A percentile compares a stretch with the other conserved stretches of the same genome.
phyloP scores from a whole-genome alignment of 2,329 filamentous ascomycete genomes.

The Fonsecaea multimorphosa region DNA sequence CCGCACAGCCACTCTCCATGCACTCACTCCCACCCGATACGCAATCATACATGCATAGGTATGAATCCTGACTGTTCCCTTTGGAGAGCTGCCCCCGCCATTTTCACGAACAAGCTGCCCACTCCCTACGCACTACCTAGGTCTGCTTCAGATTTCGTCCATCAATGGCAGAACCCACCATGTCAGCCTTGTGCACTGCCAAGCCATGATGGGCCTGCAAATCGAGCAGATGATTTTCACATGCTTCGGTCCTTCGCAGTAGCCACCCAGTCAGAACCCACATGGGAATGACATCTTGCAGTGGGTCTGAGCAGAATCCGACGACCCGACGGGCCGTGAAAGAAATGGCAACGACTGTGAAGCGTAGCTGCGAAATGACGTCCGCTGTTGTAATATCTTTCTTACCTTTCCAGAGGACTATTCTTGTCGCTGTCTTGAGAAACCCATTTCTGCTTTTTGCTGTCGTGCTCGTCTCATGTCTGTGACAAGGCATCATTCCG shows the following conservation, averaged over 20 bases:
- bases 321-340: too few species aligned
- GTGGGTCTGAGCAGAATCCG: not conserved
- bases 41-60: not conserved
- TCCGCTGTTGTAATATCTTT: not conserved
- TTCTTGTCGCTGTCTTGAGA: too few species aligned
- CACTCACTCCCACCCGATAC: not conserved
- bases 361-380: conserved; percentile 22
- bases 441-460: too few species aligned
- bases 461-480: not conserved
- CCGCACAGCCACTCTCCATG: not conserved
- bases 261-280: too few species aligned
- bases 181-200: not conserved
- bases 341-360: not conserved
- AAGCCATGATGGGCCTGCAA: not conserved
- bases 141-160: not conserved
- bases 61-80: not conserved
- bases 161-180: not conserved
- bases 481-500: not conserved
- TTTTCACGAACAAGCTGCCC: not conserved
- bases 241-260: conserved; percentile 8
- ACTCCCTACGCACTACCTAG: too few species aligned
- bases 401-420: not conserved
- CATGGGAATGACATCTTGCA: conserved; percentile 20
- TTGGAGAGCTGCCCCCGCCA: not conserved
- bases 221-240: conserved; percentile 17